Evolutionary conservation across 2,329 filamentous ascomycete species (phyloP).

Genomic region (Monosporascus sp.): DNA sequence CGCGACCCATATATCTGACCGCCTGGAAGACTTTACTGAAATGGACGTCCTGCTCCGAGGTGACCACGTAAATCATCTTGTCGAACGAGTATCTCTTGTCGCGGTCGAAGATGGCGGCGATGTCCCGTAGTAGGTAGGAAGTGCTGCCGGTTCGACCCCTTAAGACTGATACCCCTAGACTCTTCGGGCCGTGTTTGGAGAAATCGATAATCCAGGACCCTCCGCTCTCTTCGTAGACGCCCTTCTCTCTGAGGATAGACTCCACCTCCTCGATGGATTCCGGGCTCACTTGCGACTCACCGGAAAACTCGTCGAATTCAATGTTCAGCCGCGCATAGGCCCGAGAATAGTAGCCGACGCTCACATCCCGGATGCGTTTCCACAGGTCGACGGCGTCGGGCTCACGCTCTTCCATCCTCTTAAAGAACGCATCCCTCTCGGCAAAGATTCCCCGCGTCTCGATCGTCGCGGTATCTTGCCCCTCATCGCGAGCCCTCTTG

Average conservation of each 20-base stretch:
- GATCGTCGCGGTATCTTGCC: slow-evolving; percentile 31
- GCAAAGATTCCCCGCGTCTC: slow-evolving; percentile 34
- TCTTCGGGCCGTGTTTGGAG: slow-evolving; percentile 60
- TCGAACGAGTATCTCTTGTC: slow-evolving; percentile 41
- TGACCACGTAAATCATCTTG: slow-evolving; percentile 36
- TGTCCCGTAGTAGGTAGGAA: slow-evolving; percentile 64
- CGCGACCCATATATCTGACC: slow-evolving; percentile 30
- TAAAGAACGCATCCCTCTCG: slow-evolving; percentile 51
- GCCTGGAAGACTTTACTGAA: slow-evolving; percentile 28
- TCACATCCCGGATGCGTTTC: slow-evolving; percentile 48
- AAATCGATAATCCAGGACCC: slow-evolving; percentile 66
- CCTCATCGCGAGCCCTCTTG: slow-evolving; percentile 38
- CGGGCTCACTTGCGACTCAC: slow-evolving; percentile 55
- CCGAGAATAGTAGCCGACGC: slow-evolving; percentile 46
- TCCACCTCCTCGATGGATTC: slow-evolving; percentile 47
- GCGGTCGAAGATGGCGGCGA: slow-evolving; percentile 60
- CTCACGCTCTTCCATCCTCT: slow-evolving; percentile 54
- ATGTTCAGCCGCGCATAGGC: slow-evolving; percentile 52
- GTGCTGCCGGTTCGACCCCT: slow-evolving; percentile 59
- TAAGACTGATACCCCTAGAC: slow-evolving; percentile 61
- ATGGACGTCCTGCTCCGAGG: slow-evolving; percentile 28
- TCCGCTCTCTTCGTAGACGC: slow-evolving; percentile 51
- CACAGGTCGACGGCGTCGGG: slow-evolving; percentile 46
- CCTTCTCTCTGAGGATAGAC: slow-evolving; percentile 53
- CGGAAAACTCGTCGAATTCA: slow-evolving; percentile 55